A percentile compares a stretch with the other conserved stretches of the same genome.
phyloP scores from a whole-genome alignment of 768 basidiomycete species.

The Hypsizygus marmoreus region DNA sequence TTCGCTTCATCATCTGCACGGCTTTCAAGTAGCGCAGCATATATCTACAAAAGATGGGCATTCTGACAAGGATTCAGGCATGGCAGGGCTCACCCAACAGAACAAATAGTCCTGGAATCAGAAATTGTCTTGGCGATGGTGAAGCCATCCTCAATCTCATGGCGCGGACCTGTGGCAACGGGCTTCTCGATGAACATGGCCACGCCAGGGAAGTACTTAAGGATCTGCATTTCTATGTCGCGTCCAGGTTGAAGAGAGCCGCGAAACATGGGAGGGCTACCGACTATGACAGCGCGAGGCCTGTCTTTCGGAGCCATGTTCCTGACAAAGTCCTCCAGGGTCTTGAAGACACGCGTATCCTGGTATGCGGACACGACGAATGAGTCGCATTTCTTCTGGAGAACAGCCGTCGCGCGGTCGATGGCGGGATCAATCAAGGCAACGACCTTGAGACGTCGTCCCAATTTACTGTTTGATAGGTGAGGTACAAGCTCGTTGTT shows the following conservation, averaged over 20 bases:
- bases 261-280: conserved; percentile 92
- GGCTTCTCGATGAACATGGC: conserved; percentile 95
- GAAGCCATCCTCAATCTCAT: conserved; percentile 69
- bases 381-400: conserved; percentile 88
- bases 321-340: conserved; percentile 82
- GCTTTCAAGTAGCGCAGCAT: conserved; percentile 94
- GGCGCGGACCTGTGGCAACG: conserved; percentile 75
- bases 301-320: conserved; percentile 62
- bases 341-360: conserved; percentile 81
- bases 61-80: not conserved
- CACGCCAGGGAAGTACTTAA: conserved; percentile 85
- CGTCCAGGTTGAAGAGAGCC: conserved; percentile 74
- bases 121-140: conserved; percentile 71
- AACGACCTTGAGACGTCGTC: conserved; percentile 92
- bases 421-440: conserved; percentile 91
- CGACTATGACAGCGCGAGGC: conserved; percentile 85
- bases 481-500: conserved; percentile 12
- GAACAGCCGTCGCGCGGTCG: conserved; percentile 76
- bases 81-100: conserved; percentile 68
- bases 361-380: conserved; percentile 94
- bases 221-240: conserved; percentile 85
- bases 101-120: conserved; percentile 76
- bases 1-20: conserved; percentile 95
- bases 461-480: conserved; percentile 71
- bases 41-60: conserved; percentile 50